Base-by-base conservation (phyloP, 208 protist genomes). In the Crithidia fasciculata region DNA sequence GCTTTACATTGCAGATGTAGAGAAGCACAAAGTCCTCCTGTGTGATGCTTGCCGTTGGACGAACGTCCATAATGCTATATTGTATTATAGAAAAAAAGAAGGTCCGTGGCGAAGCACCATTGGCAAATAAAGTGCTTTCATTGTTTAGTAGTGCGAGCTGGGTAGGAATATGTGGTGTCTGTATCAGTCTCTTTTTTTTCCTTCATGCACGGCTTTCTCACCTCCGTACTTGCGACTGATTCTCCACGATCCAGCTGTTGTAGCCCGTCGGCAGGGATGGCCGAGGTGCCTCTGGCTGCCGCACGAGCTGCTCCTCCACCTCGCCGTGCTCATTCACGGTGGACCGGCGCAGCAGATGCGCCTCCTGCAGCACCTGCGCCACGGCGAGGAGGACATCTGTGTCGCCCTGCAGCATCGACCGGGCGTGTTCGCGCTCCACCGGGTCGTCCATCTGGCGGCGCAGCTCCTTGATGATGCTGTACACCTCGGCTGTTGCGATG, bases 401-500 rank as follows among this genome's bases (percentile, higher is more conserved):
- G 62, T 95, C 87, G 49, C 81, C 80, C 50, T 83, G 72, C 61
- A 92, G 73, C 79, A 89, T 91, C n/a, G 53, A 65, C 67, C 83
- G 85, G 9, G 86, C 87, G 37, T 71, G 76, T 63, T 88, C 81
- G 18, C 82, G 75, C 55, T 84, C 77, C 37, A 82, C 72, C 5
- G 82, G 76, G 74, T 91, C 85, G 44, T 92, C 90, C 50, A 89
- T 76, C 44, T 88, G 82, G 0, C 84, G 78, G 4, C 85, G 76
- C 52, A 95, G 77, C 69, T 91, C 83, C 52, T 69, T 78, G 43
- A 95, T 87, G 50, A 91, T 88, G 73, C 81, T 85, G 79, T 95
- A 95, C 18, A 92, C 78, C 45, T 92, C 90, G 5, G 72, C 58
- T 5, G 80, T 79, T 53, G 67, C 76, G 60, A 91, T 78, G 63